Evolutionary conservation across 1,284 basidiomycete species (phyloP).

Genomic region (Ceratorhiza oryzae-sativae): DNA sequence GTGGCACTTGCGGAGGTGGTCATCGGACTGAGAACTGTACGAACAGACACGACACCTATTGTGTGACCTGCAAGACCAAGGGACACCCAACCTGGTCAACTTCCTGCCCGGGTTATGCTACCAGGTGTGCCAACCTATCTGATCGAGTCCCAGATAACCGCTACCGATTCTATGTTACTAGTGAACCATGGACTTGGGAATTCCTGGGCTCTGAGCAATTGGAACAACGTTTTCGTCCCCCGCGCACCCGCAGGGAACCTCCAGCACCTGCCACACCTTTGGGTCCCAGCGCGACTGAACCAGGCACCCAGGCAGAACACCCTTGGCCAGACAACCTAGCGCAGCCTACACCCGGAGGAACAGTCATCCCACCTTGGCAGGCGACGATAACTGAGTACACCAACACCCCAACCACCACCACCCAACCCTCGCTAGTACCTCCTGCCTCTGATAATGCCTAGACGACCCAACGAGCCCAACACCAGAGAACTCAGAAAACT

Average conservation of each 20-base stretch:
- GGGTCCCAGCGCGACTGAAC: not conserved
- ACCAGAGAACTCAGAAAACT: not conserved
- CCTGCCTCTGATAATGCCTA: not conserved
- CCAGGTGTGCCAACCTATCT: not conserved
- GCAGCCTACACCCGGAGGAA: not conserved
- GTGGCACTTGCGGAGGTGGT: not conserved
- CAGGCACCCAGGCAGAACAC: not conserved
- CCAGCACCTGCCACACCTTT: not conserved
- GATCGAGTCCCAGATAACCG: not conserved
- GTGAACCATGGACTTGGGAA: slow-evolving; percentile 2
- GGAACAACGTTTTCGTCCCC: not conserved
- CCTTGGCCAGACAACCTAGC: slow-evolving; percentile 8
- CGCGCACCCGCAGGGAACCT: not conserved
- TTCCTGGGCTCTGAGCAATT: not conserved
- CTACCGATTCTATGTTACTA: slow-evolving; percentile 9
- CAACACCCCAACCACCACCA: not conserved
- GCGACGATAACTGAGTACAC: not conserved
- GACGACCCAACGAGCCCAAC: not conserved
- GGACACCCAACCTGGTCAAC: slow-evolving; percentile 2
- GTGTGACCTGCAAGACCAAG: slow-evolving; percentile 1
- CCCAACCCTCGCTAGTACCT: not conserved
- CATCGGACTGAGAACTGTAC: not conserved
- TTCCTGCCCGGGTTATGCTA: slow-evolving; percentile 2
- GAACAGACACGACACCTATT: not conserved
- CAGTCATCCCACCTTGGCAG: not conserved